These are phyloP conservation scores for Exophiala phaeomuriformis DNA, from an alignment of 2,329 filamentous ascomycete species.

Conservation along the genomic window DNA sequence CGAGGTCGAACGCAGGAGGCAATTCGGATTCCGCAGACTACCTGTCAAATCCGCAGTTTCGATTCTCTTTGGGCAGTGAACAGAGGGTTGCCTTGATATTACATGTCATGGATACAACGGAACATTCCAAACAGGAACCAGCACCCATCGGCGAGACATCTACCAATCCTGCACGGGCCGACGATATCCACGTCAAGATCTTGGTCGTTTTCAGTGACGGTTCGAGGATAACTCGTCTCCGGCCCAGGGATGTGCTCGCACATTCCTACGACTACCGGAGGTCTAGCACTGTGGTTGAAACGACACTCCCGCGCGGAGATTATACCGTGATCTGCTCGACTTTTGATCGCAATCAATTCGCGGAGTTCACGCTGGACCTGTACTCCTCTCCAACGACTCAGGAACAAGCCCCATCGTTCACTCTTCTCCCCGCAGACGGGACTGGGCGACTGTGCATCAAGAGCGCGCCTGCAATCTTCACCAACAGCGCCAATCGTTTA, in stretches of 20 bases:
- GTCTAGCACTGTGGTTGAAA: conserved; percentile 64
- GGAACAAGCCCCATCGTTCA: conserved; percentile 31
- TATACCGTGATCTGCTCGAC: conserved; percentile 45
- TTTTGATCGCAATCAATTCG: conserved; percentile 44
- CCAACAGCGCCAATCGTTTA: conserved; percentile 45
- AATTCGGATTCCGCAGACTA: conserved; percentile 71
- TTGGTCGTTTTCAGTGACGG: conserved; percentile 55
- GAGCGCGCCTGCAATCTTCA: conserved; percentile 49
- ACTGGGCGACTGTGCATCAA: conserved; percentile 64
- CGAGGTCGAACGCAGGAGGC: conserved; percentile 70
- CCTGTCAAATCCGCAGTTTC: conserved; percentile 81
- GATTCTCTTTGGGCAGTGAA: conserved; percentile 47
- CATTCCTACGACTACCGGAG: conserved; percentile 85
- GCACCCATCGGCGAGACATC: neutral
- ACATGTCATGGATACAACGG: conserved; percentile 32
- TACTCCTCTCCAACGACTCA: conserved; percentile 33
- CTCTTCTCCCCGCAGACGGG: conserved; percentile 58
- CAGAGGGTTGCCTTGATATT: conserved; percentile 23
- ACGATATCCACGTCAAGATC: conserved; percentile 73
- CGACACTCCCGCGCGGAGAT: conserved; percentile 57
- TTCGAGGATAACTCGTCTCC: conserved; percentile 58
- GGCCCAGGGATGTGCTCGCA: conserved; percentile 65
- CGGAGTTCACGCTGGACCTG: conserved; percentile 68
- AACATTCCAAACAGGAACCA: neutral
- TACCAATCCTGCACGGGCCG: conserved; percentile 42